Evolutionary conservation across 805 yeast genomes (phyloP), one percentile per base, ranked within the genome.

Genomic region (Lachancea kluyveri): DNA sequence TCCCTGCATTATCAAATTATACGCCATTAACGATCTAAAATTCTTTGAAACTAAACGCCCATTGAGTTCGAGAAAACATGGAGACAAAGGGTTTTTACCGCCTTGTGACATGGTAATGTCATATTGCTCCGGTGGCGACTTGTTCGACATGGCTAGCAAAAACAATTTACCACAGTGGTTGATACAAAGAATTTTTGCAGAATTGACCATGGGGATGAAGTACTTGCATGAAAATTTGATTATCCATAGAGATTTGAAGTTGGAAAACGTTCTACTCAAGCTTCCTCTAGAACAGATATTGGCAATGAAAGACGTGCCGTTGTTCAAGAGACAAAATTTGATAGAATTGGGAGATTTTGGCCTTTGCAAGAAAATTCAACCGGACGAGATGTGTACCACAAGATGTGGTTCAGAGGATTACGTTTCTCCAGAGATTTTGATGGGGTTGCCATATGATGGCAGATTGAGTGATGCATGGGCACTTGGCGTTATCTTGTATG

Each of bases 401-500:
- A 62, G 97, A 39, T 92, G 98, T 57, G 98, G 99, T 0, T 84
- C 95, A 1, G 96, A 85, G 41, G 98, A 92, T 54, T 92, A 92
- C 48, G 95, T 92, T 5, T 80, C 96, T 0, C 99, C 98, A 0
- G 99, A 92, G 51, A 60, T 92, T 15, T 62, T 92, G 22, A 74
- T 92, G 75, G 97, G 97, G 1, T 67, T 84, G 35, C 80, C 86
- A 5, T 92, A 92, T 51, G 90, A 90, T 48, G 99, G 99, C 8
- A 71, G 82, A 31, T 76, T 84, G 42, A 80, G 92, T 29, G 99
- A 92, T 55, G 67, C 88, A 12, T 92, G 99, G 99, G 85, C 96
- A 1, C 57, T 88, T 7, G 98, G 98, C 2, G 97, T 92, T 3
- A 64, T 88, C n/a, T 59, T 88, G 1, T 92, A 87, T 50, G 75